These are phyloP conservation scores for Camelina laxa DNA, from an alignment of 345 rosid genomes.

Conservation along the genomic window DNA sequence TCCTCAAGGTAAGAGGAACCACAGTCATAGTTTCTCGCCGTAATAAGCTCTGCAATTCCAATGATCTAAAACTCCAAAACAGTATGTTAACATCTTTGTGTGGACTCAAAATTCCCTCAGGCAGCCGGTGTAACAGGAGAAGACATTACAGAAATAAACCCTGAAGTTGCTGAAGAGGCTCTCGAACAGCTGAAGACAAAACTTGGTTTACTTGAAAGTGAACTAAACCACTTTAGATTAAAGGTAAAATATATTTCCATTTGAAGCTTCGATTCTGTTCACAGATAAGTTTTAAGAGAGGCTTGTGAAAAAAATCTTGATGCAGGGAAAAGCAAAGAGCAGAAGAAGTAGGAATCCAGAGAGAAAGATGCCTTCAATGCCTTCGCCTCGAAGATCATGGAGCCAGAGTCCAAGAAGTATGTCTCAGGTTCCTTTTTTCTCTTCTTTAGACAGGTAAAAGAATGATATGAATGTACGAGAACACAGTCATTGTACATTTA, in stretches of 20 bases:
- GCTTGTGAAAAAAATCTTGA: background rate
- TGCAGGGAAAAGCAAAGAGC: slow-evolving; percentile 54
- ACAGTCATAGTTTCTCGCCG: background rate
- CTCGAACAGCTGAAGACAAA: slow-evolving; percentile 67
- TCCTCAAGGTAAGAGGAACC: slow-evolving; percentile 60
- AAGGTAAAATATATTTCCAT: slow-evolving; percentile 48
- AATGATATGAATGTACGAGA: background rate
- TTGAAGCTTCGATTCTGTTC: slow-evolving; percentile 4
- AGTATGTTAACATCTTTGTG: slow-evolving; percentile 1
- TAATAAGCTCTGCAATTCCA: background rate
- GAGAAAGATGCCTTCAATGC: slow-evolving; percentile 48
- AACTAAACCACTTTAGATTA: slow-evolving; percentile 59
- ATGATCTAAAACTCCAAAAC: slow-evolving; percentile 8
- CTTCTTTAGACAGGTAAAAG: slow-evolving; percentile 58
- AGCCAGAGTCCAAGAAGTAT: slow-evolving; percentile 56
- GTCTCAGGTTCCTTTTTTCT: slow-evolving; percentile 57
- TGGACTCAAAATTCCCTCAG: slow-evolving; percentile 23
- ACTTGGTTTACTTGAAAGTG: slow-evolving; percentile 66
- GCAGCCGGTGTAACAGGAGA: slow-evolving; percentile 52
- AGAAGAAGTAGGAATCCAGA: slow-evolving; percentile 64
- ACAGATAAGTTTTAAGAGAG: background rate
- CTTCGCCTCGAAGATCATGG: slow-evolving; percentile 55
- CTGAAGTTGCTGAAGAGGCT: slow-evolving; percentile 77
- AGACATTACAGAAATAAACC: slow-evolving; percentile 58
- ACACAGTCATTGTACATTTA: slow-evolving; percentile 21